Conservation (phyloP, 2,329 filamentous ascomycete genomes). For the Scedosporium dehoogii region DNA sequence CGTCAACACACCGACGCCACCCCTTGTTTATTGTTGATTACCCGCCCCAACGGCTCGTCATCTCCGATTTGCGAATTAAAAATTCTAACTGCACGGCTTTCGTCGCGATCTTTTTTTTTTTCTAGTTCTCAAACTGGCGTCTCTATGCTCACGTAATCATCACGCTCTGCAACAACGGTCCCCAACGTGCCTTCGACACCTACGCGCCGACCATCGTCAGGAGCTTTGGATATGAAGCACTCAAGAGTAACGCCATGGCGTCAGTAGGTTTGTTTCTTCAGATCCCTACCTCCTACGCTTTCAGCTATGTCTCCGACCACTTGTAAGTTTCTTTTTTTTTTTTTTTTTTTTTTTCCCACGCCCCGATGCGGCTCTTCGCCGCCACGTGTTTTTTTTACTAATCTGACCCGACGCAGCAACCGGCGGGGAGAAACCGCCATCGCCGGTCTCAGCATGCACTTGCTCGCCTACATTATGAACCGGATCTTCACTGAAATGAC, state of each 20-base stretch:
- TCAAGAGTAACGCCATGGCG: slow-evolving; percentile 24
- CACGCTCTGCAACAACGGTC: slow-evolving; percentile 19
- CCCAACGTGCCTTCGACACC: slow-evolving; percentile 16
- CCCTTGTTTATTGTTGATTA: background rate
- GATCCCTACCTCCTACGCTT: slow-evolving; percentile 39
- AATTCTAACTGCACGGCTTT: background rate
- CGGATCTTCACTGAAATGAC: slow-evolving; percentile 37
- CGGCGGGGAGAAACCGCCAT: slow-evolving; percentile 43
- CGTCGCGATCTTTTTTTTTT: background rate
- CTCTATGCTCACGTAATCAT: slow-evolving; percentile 23
- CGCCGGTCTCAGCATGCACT: slow-evolving; percentile 16
- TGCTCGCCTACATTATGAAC: slow-evolving; percentile 44
- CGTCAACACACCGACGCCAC: background rate
- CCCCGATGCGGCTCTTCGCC: too few species aligned
- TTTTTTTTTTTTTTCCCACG: too few species aligned
- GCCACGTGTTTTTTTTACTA: slow-evolving; percentile 20
- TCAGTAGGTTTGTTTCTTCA: slow-evolving; percentile 31
- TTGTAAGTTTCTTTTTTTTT: slow-evolving; percentile 30
- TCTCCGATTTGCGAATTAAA: too few species aligned
- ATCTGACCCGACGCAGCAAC: slow-evolving; percentile 25
- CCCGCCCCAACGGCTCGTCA: too few species aligned
- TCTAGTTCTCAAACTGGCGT: slow-evolving; percentile 28
- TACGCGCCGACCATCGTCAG: slow-evolving; percentile 22
- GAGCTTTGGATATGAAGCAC: slow-evolving; percentile 23
- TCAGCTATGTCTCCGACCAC: slow-evolving; percentile 42